Conservation (phyloP, 2,329 filamentous ascomycete genomes). For the Talaromyces pinophilus region DNA sequence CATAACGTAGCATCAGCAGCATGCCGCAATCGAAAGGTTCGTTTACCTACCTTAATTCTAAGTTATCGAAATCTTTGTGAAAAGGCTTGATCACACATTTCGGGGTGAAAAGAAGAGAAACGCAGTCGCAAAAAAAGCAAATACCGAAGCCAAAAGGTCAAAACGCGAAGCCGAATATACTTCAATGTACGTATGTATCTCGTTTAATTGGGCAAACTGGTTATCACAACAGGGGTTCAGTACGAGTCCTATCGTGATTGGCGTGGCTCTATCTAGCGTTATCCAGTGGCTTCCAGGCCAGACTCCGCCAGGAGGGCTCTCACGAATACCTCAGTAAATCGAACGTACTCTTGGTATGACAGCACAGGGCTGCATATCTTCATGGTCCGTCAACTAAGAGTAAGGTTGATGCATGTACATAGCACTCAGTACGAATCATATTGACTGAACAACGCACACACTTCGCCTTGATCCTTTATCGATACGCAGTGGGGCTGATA, state of each 20-base stretch:
- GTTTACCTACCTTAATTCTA: neutral
- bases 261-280: neutral
- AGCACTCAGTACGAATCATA: neutral
- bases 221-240: neutral
- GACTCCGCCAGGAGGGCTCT: neutral
- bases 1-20: neutral
- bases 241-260: neutral
- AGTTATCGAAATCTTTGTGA: neutral
- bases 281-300: neutral
- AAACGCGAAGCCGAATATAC: neutral
- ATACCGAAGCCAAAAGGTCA: neutral
- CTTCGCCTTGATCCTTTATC: neutral
- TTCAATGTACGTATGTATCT: neutral
- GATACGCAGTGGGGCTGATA: neutral
- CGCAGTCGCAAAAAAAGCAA: neutral
- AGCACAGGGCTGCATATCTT: conserved; percentile 5
- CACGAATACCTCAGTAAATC: neutral
- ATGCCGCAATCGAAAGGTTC: neutral
- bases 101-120: neutral
- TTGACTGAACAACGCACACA: neutral
- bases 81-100: neutral
- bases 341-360: neutral
- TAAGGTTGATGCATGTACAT: neutral
- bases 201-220: neutral
- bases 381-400: neutral